phyloP scores from a whole-genome alignment of 1,139 yeast genomes.

The Kodamaea alishanica region DNA sequence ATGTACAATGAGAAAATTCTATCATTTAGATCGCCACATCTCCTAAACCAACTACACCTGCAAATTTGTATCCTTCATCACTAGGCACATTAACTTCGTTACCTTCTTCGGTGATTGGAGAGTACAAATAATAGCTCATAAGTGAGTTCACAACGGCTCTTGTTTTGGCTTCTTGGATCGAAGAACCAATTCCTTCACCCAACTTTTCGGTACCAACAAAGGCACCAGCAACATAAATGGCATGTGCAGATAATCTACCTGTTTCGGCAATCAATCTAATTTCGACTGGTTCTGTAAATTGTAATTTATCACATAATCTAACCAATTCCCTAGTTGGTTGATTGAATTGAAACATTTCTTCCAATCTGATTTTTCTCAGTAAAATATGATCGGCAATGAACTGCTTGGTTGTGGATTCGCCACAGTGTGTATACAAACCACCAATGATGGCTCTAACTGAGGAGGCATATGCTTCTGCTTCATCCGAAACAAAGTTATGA shows the following conservation, averaged over 20 bases:
- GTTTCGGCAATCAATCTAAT: slow-evolving; percentile 86
- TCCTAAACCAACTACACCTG: slow-evolving; percentile 52
- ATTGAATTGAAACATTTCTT: slow-evolving; percentile 71
- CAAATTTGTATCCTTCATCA: slow-evolving; percentile 44
- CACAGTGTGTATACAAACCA: slow-evolving; percentile 63
- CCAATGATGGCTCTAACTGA: slow-evolving; percentile 73
- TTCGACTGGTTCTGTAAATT: slow-evolving; percentile 67
- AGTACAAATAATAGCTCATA: slow-evolving; percentile 86
- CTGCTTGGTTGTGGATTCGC: slow-evolving; percentile 55
- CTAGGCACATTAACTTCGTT: slow-evolving; percentile 53
- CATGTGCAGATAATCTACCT: slow-evolving; percentile 81
- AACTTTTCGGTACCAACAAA: slow-evolving; percentile 78
- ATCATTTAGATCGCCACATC: slow-evolving; percentile 45
- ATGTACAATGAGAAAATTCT: slow-evolving; percentile 8
- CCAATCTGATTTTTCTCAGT: slow-evolving; percentile 72
- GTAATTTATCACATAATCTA: slow-evolving; percentile 72
- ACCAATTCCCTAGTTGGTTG: slow-evolving; percentile 86
- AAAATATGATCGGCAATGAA: slow-evolving; percentile 73
- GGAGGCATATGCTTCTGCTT: slow-evolving; percentile 45
- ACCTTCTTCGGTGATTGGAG: slow-evolving; percentile 57
- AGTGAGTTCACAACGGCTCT: slow-evolving; percentile 90
- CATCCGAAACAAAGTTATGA: slow-evolving; percentile 27
- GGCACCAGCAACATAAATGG: slow-evolving; percentile 88
- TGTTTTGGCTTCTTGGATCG: slow-evolving; percentile 85
- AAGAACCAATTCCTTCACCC: slow-evolving; percentile 96